These are phyloP conservation scores for Metschnikowia continentalis DNA, from an alignment of 805 yeast genomes.

Conservation along the genomic window DNA sequence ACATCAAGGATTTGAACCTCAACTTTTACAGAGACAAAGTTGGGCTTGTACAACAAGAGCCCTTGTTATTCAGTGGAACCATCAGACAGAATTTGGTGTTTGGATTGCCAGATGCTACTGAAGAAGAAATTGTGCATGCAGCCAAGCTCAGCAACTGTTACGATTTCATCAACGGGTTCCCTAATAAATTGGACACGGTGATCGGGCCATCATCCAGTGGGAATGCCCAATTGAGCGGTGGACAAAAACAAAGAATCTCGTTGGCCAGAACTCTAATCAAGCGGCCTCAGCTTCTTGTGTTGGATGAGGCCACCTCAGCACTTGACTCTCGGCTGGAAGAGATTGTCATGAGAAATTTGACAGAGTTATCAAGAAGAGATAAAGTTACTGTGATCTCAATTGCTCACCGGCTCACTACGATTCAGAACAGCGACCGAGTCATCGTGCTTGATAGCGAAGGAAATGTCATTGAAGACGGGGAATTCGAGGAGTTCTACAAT, in stretches of 20 bases:
- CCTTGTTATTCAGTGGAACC: slow-evolving; percentile 81
- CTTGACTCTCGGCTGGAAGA: slow-evolving; percentile 85
- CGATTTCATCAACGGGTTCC: slow-evolving; percentile 66
- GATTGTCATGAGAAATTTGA: slow-evolving; percentile 71
- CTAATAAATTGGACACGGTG: slow-evolving; percentile 73
- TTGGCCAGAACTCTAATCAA: slow-evolving; percentile 81
- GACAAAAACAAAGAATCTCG: slow-evolving; percentile 91
- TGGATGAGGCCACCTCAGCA: slow-evolving; percentile 96
- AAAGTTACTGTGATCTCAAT: slow-evolving; percentile 75
- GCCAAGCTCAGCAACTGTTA: slow-evolving; percentile 68
- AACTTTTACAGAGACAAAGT: slow-evolving; percentile 67
- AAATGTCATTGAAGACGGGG: slow-evolving; percentile 65
- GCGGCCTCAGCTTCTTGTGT: slow-evolving; percentile 71
- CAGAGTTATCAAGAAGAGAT: slow-evolving; percentile 41
- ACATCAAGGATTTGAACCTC: slow-evolving; percentile 61
- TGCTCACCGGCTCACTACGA: slow-evolving; percentile 89
- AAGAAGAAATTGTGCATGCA: slow-evolving; percentile 58
- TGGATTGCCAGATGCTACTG: slow-evolving; percentile 58
- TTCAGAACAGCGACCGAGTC: slow-evolving; percentile 73
- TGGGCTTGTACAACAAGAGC: slow-evolving; percentile 94
- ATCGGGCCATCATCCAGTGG: slow-evolving; percentile 79
- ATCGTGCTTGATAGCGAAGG: slow-evolving; percentile 59
- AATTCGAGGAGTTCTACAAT: slow-evolving; percentile 48
- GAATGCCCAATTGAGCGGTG: slow-evolving; percentile 81
- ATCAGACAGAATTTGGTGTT: slow-evolving; percentile 79